Conservation (phyloP, 2,329 filamentous ascomycete genomes). For the Chalara sp. region DNA sequence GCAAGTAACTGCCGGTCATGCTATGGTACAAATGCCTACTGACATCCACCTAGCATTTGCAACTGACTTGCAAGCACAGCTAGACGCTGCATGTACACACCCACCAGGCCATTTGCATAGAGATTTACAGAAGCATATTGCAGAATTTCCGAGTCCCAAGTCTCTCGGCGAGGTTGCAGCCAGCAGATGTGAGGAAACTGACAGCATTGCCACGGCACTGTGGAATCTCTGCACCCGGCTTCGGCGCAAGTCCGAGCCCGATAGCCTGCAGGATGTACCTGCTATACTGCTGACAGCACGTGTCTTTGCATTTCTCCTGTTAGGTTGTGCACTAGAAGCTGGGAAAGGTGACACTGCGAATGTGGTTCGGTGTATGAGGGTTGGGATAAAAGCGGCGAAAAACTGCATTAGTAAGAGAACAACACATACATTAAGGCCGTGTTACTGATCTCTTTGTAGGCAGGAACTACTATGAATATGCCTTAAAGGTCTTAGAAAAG, state of each 20-base stretch:
- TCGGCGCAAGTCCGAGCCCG: slow-evolving; percentile 28
- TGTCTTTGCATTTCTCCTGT: slow-evolving; percentile 58
- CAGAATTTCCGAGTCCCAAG: slow-evolving; percentile 24
- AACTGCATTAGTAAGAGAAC: slow-evolving; percentile 50
- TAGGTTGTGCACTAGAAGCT: slow-evolving; percentile 48
- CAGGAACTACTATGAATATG: slow-evolving; percentile 45
- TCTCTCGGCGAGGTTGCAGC: slow-evolving; percentile 23
- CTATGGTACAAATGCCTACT: slow-evolving; percentile 3
- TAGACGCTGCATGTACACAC: slow-evolving; percentile 13
- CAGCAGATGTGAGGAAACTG: slow-evolving; percentile 41
- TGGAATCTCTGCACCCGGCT: slow-evolving; percentile 62
- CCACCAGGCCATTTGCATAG: slow-evolving; percentile 24
- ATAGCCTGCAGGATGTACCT: slow-evolving; percentile 16
- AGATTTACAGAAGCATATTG: slow-evolving; percentile 35
- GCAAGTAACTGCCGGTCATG: slow-evolving; percentile 19
- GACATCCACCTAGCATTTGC: slow-evolving; percentile 18
- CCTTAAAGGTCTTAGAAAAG: slow-evolving; percentile 54
- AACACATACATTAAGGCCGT: background rate
- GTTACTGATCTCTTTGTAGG: slow-evolving; percentile 13
- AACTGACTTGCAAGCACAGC: slow-evolving; percentile 16
- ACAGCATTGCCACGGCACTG: slow-evolving; percentile 47
- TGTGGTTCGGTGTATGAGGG: slow-evolving; percentile 52
- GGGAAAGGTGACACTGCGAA: slow-evolving; percentile 28
- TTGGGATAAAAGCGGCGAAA: slow-evolving; percentile 60
- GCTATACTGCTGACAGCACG: slow-evolving; percentile 30